Base-by-base conservation (phyloP, 2,329 filamentous ascomycete genomes). In the Calonectria honghensis region DNA sequence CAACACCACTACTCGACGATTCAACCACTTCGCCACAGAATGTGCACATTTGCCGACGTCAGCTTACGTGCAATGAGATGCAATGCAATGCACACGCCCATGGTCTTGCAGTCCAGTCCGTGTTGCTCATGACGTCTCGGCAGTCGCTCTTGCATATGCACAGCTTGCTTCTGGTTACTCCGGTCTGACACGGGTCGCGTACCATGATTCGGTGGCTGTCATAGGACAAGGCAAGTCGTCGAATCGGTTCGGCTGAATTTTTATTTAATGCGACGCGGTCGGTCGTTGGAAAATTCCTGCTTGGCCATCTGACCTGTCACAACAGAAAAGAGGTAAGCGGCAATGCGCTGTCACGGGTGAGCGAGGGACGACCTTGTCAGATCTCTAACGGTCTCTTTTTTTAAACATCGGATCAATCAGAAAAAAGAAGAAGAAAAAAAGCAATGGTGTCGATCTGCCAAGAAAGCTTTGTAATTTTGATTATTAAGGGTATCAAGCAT, bases 401-500 rank as follows among this genome's bases (percentile, higher is more conserved):
- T 39, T 7, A 31, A 37, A 52, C 29, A 59, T 41, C 9, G 50
- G 48, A 57, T 32, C 45, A 37, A 73, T 61, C 41, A 69, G n/a
- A 57, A 9, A 57, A 50, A 57, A 9, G 50, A 50, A 27, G 13
- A 54, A 68, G n/a, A 48, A 48, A 65, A 65, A 48, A 48, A 11
- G 41, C 3, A 48, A 48, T n/a, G 9, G 32, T 64, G 27, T 52
- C 45, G 64, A 48, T 48, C 65, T 14, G 65, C 54, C 35, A 31
- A 52, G 57, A 66, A 59, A 50, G 41, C 52, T 41, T 69, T 54
- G 14, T 57, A 65, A 61, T 72, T 61, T 66, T 59, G 45, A 52
- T 52, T 70, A 37, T 48, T 57, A 69, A 71, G 73, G 73, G 73
- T 75, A 75, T 75, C 70, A 63, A 75, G 70, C 70, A 70, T 48